Conservation (phyloP, 1,139 yeast genomes). For the Yamadazyma kanchanaburiensis region DNA sequence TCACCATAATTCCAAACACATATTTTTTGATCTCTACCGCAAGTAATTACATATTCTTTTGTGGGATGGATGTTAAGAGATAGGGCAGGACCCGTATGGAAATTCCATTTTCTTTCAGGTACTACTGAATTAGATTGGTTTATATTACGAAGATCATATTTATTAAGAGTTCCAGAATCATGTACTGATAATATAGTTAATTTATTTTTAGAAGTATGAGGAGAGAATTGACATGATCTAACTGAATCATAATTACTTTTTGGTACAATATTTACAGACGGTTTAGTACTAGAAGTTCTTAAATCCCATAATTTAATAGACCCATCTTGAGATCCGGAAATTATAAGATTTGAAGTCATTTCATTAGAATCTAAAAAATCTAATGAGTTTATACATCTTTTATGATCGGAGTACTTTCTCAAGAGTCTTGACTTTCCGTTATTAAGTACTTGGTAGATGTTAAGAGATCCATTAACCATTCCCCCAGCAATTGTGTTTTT, state of each 20-base stretch:
- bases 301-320: conserved; percentile 86
- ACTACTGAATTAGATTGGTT: conserved; percentile 18
- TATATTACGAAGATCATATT: conserved; percentile 68
- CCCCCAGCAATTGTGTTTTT: conserved; percentile 42
- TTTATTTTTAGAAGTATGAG: conserved; percentile 37
- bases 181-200: conserved; percentile 57
- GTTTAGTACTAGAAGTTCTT: conserved; percentile 46
- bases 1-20: conserved; percentile 71
- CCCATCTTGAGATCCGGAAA: conserved; percentile 94
- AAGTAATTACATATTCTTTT: conserved; percentile 77
- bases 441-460: conserved; percentile 30
- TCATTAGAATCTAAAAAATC: conserved; percentile 49
- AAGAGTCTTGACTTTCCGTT: conserved; percentile 39
- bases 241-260: conserved; percentile 63
- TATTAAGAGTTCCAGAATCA: conserved; percentile 84
- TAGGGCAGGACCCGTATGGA: conserved; percentile 90
- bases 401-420: conserved; percentile 62
- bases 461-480: conserved; percentile 35
- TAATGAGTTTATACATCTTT: conserved; percentile 76
- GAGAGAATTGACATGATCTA: conserved; percentile 59
- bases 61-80: conserved; percentile 88
- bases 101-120: conserved; percentile 73
- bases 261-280: conserved; percentile 42
- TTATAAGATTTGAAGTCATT: conserved; percentile 45
- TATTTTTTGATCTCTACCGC: conserved; percentile 86